Conservation (phyloP, 768 basidiomycete genomes). For the Lentinula raphanica region DNA sequence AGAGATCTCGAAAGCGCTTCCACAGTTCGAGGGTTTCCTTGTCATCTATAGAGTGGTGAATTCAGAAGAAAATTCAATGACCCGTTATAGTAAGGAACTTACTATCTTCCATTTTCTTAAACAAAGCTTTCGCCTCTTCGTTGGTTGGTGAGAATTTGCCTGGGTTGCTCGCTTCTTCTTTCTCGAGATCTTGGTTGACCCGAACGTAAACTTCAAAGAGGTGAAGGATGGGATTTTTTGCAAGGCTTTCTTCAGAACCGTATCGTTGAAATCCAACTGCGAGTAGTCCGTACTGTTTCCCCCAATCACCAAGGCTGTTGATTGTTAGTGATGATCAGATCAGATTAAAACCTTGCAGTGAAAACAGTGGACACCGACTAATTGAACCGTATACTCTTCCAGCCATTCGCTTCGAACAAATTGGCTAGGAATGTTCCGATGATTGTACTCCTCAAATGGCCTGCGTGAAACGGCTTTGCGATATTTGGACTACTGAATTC, state of each 20-base stretch:
- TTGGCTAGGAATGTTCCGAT: conserved; percentile 38
- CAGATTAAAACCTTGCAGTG: too few species aligned
- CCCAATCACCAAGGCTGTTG: conserved; percentile 33
- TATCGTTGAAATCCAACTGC: conserved; percentile 31
- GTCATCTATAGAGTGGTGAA: conserved; percentile 18
- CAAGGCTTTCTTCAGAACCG: conserved; percentile 31
- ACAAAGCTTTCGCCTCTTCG: conserved; percentile 21
- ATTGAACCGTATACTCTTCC: conserved; percentile 33
- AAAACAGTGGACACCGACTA: conserved; percentile 16
- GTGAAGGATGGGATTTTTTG: conserved; percentile 34
- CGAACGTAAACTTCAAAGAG: conserved; percentile 36
- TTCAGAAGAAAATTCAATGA: not conserved
- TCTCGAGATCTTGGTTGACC: conserved; percentile 19
- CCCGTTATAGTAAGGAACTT: not conserved
- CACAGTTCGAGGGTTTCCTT: conserved; percentile 29
- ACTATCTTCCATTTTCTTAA: conserved; percentile 33
- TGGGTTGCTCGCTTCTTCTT: conserved; percentile 18
- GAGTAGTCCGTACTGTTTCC: conserved; percentile 40
- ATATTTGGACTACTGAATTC: conserved; percentile 42
- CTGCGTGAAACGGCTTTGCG: conserved; percentile 39
- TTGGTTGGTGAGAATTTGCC: conserved; percentile 13
- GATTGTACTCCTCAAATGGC: conserved; percentile 36
- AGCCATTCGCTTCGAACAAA: conserved; percentile 32
- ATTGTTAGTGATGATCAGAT: too few species aligned
- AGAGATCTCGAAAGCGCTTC: conserved; percentile 33